Percentiles rank a stretch among this genome's conserved stretches.
Evolutionary conservation across 345 rosid genomes (phyloP).

Genomic region (Citrus reticulata): DNA sequence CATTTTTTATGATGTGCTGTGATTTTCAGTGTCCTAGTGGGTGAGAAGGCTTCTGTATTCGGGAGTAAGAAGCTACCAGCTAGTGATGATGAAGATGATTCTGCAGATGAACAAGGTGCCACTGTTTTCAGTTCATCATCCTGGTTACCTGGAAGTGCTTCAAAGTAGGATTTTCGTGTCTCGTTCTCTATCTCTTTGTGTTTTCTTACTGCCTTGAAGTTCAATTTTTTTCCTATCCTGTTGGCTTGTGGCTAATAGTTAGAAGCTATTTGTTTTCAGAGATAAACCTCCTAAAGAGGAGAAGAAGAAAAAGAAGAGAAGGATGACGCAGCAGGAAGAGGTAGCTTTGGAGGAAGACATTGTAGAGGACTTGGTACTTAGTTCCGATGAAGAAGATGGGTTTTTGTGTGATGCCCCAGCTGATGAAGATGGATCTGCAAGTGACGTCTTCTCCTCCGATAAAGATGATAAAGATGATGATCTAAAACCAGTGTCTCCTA

Average conservation of each 20-base stretch:
- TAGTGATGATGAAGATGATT: conserved; percentile 59
- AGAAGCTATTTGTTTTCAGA: conserved; percentile 28
- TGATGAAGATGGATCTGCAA: conserved; percentile 27
- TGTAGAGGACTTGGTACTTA: conserved; percentile 80
- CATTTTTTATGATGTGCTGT: conserved; percentile 6
- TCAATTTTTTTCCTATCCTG: background rate
- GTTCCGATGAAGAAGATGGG: conserved; percentile 77
- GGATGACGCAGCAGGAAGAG: conserved; percentile 24
- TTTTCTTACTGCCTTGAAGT: background rate
- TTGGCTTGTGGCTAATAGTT: background rate
- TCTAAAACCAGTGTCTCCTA: background rate
- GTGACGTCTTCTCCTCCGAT: conserved; percentile 31
- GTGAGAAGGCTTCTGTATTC: conserved; percentile 63
- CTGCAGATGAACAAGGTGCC: conserved; percentile 42
- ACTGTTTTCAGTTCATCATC: conserved; percentile 61
- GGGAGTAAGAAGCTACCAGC: conserved; percentile 36
- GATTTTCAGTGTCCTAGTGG: conserved; percentile 73
- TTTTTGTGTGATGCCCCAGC: conserved; percentile 26
- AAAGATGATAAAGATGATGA: conserved; percentile 27
- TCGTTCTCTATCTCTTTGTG: conserved; percentile 1
- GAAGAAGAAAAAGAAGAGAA: conserved; percentile 42
- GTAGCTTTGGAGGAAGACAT: conserved; percentile 65
- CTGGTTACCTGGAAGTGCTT: conserved; percentile 73
- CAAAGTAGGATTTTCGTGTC: conserved; percentile 41
- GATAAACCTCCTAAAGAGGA: conserved; percentile 40